phyloP scores from a whole-genome alignment of 139 green algal genomes.

The Picochlorum sp. region DNA sequence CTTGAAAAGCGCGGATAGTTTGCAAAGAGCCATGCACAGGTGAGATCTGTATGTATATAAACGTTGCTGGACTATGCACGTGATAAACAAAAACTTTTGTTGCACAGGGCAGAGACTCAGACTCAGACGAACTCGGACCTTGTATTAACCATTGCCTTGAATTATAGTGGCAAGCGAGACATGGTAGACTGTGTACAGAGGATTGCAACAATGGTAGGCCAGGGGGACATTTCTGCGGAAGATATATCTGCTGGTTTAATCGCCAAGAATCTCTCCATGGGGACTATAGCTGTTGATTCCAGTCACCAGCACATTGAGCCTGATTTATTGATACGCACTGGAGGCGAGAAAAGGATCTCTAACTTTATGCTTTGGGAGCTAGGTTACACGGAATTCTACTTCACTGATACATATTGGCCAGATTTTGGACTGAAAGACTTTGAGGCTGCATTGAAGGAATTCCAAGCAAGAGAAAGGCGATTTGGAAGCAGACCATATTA shows the following conservation, averaged over 20 bases:
- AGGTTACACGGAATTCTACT: slow-evolving; percentile 61
- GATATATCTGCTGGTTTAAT: slow-evolving; percentile 12
- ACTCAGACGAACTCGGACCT: slow-evolving; percentile 32
- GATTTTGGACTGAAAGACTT: slow-evolving; percentile 46
- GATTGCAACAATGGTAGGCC: slow-evolving; percentile 14
- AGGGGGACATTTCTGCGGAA: slow-evolving; percentile 16
- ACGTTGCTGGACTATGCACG: too few species aligned
- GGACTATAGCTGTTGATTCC: background rate
- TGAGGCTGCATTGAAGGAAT: slow-evolving; percentile 26
- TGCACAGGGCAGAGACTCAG: slow-evolving; percentile 14
- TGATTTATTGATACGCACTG: slow-evolving; percentile 56
- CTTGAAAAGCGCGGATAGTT: too few species aligned
- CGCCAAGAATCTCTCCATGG: slow-evolving; percentile 5
- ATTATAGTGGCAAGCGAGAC: slow-evolving; percentile 51
- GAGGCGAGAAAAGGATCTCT: slow-evolving; percentile 48
- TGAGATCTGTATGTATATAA: too few species aligned
- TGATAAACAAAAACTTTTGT: too few species aligned
- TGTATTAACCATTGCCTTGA: slow-evolving; percentile 41
- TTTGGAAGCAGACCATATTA: slow-evolving; percentile 28
- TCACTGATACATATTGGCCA: slow-evolving; percentile 43
- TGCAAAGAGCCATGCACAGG: too few species aligned
- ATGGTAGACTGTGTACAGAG: slow-evolving; percentile 27
- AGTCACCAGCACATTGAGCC: too few species aligned
- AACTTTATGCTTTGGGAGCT: slow-evolving; percentile 64
- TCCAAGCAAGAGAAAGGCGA: slow-evolving; percentile 26